A percentile compares a stretch with the other conserved stretches of the same genome.
These are phyloP conservation scores for Crithidia fasciculata DNA, from an alignment of 208 protist genomes.

Conservation along the genomic window DNA sequence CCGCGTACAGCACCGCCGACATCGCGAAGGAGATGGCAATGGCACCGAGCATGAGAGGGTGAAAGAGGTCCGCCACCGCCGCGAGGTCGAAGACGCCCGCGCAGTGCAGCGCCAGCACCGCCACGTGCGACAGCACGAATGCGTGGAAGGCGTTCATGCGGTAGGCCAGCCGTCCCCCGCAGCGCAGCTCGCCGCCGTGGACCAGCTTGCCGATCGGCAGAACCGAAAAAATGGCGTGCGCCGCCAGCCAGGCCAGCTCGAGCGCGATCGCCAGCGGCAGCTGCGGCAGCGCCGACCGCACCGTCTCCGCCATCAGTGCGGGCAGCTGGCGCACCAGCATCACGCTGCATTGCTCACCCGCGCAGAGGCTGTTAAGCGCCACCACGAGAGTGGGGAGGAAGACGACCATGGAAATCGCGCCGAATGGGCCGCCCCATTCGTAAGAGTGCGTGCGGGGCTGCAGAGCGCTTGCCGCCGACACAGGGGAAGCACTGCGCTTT, in stretches of 20 bases:
- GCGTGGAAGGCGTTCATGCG: slow-evolving; percentile 87
- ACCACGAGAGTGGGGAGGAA: slow-evolving; percentile 69
- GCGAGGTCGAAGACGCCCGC: slow-evolving; percentile 48
- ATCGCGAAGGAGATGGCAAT: slow-evolving; percentile 74
- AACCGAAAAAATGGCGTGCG: slow-evolving; percentile 77
- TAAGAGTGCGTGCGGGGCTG: slow-evolving; percentile 68
- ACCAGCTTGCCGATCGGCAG: slow-evolving; percentile 71
- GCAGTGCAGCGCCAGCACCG: slow-evolving; percentile 56
- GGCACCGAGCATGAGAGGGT: slow-evolving; percentile 72
- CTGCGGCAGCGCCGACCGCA: slow-evolving; percentile 34
- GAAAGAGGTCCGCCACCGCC: slow-evolving; percentile 60
- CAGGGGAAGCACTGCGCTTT: neutral
- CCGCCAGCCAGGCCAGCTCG: slow-evolving; percentile 66
- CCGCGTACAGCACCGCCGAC: slow-evolving; percentile 67
- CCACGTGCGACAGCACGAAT: slow-evolving; percentile 63
- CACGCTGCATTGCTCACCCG: slow-evolving; percentile 34
- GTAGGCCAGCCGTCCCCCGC: slow-evolving; percentile 71
- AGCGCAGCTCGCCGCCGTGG: slow-evolving; percentile 60
- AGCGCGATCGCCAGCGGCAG: slow-evolving; percentile 58
- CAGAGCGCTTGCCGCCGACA: slow-evolving; percentile 24
- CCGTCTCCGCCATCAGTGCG: slow-evolving; percentile 19
- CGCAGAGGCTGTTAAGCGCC: slow-evolving; percentile 65
- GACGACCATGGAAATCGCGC: slow-evolving; percentile 54
- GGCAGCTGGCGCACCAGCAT: slow-evolving; percentile 28
- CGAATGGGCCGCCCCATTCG: slow-evolving; percentile 83